A percentile compares a stretch with the other conserved stretches of the same genome.
phyloP scores from a whole-genome alignment of 1,284 basidiomycete genomes.

The Sporisorium scitamineum region DNA sequence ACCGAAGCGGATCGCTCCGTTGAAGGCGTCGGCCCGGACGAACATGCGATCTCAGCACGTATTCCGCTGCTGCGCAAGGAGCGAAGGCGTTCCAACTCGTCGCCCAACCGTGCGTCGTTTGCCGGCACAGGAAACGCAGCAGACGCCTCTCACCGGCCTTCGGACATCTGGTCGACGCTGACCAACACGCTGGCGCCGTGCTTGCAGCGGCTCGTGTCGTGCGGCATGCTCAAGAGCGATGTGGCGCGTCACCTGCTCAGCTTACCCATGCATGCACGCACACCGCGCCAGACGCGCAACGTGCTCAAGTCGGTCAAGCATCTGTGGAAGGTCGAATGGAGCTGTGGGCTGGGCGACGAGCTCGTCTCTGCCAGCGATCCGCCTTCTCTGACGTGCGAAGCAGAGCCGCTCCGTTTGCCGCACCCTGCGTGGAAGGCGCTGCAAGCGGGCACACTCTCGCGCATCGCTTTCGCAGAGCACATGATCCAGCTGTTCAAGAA shows the following conservation, averaged over 20 bases:
- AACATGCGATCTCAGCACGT: slow-evolving; percentile 8
- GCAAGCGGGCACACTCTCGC: slow-evolving; percentile 67
- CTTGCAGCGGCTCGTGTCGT: slow-evolving; percentile 70
- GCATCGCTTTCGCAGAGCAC: slow-evolving; percentile 69
- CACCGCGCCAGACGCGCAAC: slow-evolving; percentile 67
- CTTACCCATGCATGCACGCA: slow-evolving; percentile 70
- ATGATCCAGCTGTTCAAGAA: slow-evolving; percentile 69
- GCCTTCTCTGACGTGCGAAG: slow-evolving; percentile 46
- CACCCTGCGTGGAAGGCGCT: slow-evolving; percentile 70
- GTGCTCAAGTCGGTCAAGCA: slow-evolving; percentile 68
- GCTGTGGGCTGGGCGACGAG: slow-evolving; percentile 63
- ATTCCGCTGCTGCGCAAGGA: slow-evolving; percentile 37
- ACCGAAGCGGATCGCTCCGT: slow-evolving; percentile 20
- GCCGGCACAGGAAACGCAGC: slow-evolving; percentile 2
- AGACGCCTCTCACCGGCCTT: slow-evolving; percentile 13
- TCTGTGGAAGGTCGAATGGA: slow-evolving; percentile 69
- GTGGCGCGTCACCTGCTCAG: slow-evolving; percentile 69
- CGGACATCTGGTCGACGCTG: slow-evolving; percentile 69
- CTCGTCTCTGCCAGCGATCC: slow-evolving; percentile 19
- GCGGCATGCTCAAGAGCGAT: slow-evolving; percentile 69
- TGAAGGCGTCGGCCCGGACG: neutral
- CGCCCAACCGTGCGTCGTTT: slow-evolving; percentile 35
- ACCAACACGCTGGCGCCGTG: slow-evolving; percentile 69
- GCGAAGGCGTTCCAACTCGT: slow-evolving; percentile 48
- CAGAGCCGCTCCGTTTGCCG: slow-evolving; percentile 62